Base-by-base conservation (phyloP, 2,329 filamentous ascomycete genomes). In the Fusarium pilosicola region DNA sequence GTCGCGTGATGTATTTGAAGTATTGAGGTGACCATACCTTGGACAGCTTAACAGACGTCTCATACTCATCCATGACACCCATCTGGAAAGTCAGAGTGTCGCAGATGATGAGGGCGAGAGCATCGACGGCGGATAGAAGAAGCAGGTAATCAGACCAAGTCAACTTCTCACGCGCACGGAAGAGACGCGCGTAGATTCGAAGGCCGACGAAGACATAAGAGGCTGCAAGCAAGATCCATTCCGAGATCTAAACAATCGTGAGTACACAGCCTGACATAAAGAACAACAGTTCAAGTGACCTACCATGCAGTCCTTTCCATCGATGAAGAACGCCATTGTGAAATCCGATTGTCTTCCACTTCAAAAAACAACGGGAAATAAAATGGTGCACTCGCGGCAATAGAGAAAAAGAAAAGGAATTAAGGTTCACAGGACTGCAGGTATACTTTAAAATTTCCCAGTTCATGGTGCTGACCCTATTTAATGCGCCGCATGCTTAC, bases 51-150 rank as follows among this genome's bases (percentile, higher is more conserved):
- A 81, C 80, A 0, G 80, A 82, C 1, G 80, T 65, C 39, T 71
- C 71, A 57, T 76, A 81, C 3, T 61, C 46, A 46, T 82, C 80
- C 68, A 82, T 41, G 12, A 82, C 80, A 10, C 79, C 79, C 32
- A 82, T 65, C 42, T 76, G 62, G 48, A 65, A 82, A 12, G 80
- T 82, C 46, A 82, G 57, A 11, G 80, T 82, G 38, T 82, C 80
- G 36, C 80, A 82, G 44, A 81, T 80, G 46, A 82, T 82, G 0
- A 82, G 70, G 3, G 62, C 80, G 24, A 82, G 74, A 4, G 80
- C 79, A 30, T 81, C 71, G 45, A 81, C 3, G 6, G 80, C 79
- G 0, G 80, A 80, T 1, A 75, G 34, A 6, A 82, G 45, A 1
- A 82, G 68, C 2, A 82, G 67, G 38, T 71, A 77, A 38, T 82